Evolutionary conservation across 2,329 filamentous ascomycete genomes (phyloP).

Genomic region (Orbilia quercus): DNA sequence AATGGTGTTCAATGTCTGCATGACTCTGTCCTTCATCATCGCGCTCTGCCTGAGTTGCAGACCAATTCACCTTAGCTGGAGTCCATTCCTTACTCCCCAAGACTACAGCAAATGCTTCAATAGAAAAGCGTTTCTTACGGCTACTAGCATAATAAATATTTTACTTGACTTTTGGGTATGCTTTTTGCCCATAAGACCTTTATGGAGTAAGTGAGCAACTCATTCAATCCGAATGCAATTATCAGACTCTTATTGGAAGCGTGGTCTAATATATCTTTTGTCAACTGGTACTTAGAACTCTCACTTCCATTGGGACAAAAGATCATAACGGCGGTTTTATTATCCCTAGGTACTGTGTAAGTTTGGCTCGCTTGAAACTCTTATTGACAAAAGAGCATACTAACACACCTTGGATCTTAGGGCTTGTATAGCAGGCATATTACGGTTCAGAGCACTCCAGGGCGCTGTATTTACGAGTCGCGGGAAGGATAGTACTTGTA

Average conservation of each 20-base stretch:
- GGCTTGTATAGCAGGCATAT: slow-evolving; percentile 36
- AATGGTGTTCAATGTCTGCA: slow-evolving; percentile 33
- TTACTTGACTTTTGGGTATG: slow-evolving; percentile 46
- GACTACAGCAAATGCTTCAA: slow-evolving; percentile 31
- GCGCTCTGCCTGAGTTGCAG: slow-evolving; percentile 16
- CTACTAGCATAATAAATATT: slow-evolving; percentile 32
- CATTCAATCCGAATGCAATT: background rate
- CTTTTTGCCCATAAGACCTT: slow-evolving; percentile 34
- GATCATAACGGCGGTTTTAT: slow-evolving; percentile 30
- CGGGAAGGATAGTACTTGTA: slow-evolving; percentile 38
- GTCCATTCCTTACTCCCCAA: slow-evolving; percentile 28
- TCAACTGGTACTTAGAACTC: slow-evolving; percentile 14
- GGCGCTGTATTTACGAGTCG: slow-evolving; percentile 16
- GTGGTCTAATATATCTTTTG: background rate
- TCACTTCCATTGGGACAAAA: slow-evolving; percentile 40
- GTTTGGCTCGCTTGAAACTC: no score
- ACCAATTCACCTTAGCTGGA: slow-evolving; percentile 21
- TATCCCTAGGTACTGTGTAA: slow-evolving; percentile 41
- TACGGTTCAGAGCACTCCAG: slow-evolving; percentile 32
- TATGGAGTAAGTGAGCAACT: slow-evolving; percentile 37
- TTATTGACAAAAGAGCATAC: no score
- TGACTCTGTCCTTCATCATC: slow-evolving; percentile 35
- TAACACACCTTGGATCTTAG: slow-evolving; percentile 11
- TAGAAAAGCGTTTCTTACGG: slow-evolving; percentile 18
- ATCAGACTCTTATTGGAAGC: no score